Evolutionary conservation across 176 grass and related monocot genomes (phyloP), one percentile per base, ranked within the genome.

Genomic region (Neostapfia colusana): DNA sequence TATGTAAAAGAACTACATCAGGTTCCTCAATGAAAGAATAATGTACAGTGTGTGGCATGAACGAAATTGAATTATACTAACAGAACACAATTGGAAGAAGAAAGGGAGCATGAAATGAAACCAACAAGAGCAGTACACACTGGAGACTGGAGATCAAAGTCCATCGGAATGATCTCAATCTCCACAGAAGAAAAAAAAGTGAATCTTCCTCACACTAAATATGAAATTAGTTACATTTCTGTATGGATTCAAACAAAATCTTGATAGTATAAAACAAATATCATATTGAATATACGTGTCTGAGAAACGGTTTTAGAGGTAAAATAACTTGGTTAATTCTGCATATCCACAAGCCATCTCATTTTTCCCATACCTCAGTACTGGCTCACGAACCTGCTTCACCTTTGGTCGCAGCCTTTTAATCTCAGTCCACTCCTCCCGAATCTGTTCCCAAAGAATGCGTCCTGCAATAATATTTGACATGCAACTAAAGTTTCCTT

Each of bases 401-500:
- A 63, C 70, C 46, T 75, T 44, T 0, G 70, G 76, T 10, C 63
- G 49, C 58, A 69, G 76, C 59, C 70, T 88, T 84, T 8, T 75
- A 70, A 50, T 80, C 54, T 57, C 81, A 70, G 71, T 88, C 86
- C 86, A 88, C 56, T 88, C 76, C 46, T 88, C 44, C 76, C 86
- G 84, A 70, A 49, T 80, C 58, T 88, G 81, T 31, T 88, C 73
- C 86, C 86, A 88, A 74, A 88, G 76, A 65, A 55, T 6, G 27
- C 54, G 65, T 58, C 86, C 86, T 88, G 81, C 17, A 80, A 69
- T 8, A 16, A 62, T 25, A 64, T 57, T 75, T 64, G 36, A 18
- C 46, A 48, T 67, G 26, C 9, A 65, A 63, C 63, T 34, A 76
- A 77, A 9, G 69, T 10, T 39, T 27, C 56, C 69, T 36, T 6